Conservation (phyloP, 495 filamentous ascomycete species). For the Aspergillus coremiiformis region DNA sequence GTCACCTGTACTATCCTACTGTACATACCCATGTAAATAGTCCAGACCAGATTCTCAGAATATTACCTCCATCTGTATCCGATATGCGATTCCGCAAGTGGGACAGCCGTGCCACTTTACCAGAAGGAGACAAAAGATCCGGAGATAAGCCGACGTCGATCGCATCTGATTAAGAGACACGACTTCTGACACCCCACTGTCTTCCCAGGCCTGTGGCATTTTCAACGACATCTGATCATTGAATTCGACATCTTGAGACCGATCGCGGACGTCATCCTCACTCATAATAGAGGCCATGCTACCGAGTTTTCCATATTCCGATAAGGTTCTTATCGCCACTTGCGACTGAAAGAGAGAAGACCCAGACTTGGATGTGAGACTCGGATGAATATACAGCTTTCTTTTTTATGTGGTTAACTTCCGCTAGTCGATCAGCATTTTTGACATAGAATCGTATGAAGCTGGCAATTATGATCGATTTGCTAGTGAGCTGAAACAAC, state of each 20-base stretch:
- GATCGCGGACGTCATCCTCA: conserved; percentile 19
- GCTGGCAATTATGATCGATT: no score
- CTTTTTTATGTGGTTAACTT: no score
- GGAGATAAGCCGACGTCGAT: conserved; percentile 6
- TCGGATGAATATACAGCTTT: no score
- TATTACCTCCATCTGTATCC: not conserved
- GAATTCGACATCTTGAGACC: conserved; percentile 15
- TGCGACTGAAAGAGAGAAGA: no score
- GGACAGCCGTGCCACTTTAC: not conserved
- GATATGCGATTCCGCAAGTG: not conserved
- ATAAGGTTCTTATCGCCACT: not conserved
- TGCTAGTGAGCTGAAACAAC: no score
- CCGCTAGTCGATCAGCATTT: no score
- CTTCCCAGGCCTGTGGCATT: no score
- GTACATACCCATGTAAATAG: not conserved
- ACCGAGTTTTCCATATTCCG: conserved; percentile 13
- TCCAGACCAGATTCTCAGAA: not conserved
- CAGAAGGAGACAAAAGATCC: conserved; percentile 5
- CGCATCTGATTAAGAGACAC: conserved; percentile 31
- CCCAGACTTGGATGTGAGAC: no score
- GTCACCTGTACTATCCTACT: not conserved
- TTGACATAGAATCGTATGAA: no score
- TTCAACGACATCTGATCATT: no score
- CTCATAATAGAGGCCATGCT: conserved; percentile 11
- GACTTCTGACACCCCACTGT: no score